Evolutionary conservation across 2,329 filamentous ascomycete genomes (phyloP).

Genomic region (Penicillium fuscoglaucum): DNA sequence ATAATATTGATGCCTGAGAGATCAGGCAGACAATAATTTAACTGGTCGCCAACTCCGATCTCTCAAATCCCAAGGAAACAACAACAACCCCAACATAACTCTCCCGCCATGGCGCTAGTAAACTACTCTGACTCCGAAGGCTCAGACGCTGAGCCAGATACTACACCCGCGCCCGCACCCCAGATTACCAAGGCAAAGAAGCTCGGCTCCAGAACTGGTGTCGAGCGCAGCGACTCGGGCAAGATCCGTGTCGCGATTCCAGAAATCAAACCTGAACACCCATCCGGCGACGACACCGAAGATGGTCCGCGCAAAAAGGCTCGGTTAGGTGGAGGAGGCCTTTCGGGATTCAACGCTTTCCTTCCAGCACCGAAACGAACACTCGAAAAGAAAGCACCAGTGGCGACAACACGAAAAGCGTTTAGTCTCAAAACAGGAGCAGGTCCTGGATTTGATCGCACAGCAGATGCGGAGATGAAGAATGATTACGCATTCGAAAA

Average conservation of each 20-base stretch:
- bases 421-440: constrained; percentile 81
- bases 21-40: not conserved
- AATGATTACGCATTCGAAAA: constrained; percentile 29
- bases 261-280: constrained; percentile 47
- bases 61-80: not conserved
- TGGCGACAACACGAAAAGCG: constrained; percentile 52
- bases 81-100: not conserved
- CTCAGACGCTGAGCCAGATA: constrained; percentile 61
- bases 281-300: constrained; percentile 40
- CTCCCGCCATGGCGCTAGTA: constrained; percentile 68
- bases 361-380: constrained; percentile 76
- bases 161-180: constrained; percentile 28
- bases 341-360: constrained; percentile 81
- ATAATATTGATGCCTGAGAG: accelerated
- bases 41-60: not conserved
- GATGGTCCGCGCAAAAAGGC: constrained; percentile 67
- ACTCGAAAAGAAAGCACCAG: constrained; percentile 34
- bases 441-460: constrained; percentile 75
- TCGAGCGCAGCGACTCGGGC: constrained; percentile 76
- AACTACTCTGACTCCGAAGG: constrained; percentile 78
- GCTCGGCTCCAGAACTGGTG: constrained; percentile 50
- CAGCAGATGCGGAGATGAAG: constrained; percentile 46
- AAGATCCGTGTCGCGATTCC: constrained; percentile 83
- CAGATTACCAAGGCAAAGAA: constrained; percentile 15
- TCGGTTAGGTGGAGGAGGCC: constrained; percentile 65